A percentile compares a stretch with the other conserved stretches of the same genome.
Evolutionary conservation across 2,329 filamentous ascomycete genomes (phyloP).

Genomic region (Calonectria pauciramosa): DNA sequence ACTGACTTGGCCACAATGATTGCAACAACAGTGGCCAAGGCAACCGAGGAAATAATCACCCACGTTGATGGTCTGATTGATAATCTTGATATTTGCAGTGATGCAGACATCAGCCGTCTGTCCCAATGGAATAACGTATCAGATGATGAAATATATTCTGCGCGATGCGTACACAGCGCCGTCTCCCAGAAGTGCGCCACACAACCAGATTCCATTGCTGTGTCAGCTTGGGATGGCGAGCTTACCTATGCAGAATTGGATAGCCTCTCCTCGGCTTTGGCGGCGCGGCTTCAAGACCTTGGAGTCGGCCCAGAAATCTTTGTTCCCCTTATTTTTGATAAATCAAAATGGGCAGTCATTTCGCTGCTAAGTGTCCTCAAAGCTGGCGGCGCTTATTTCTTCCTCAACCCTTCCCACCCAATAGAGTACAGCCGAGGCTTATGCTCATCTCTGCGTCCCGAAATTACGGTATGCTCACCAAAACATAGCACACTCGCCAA

Average conservation of each 20-base stretch:
- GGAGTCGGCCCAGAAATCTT: neutral
- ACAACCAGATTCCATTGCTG: neutral
- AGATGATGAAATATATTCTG: neutral
- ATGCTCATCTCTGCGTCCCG: neutral
- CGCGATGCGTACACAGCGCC: neutral
- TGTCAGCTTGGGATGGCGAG: neutral
- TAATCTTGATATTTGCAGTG: neutral
- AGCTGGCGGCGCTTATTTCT: conserved; percentile 4
- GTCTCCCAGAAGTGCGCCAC: neutral
- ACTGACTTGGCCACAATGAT: neutral
- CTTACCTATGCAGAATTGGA: conserved; percentile 1
- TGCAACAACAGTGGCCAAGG: neutral
- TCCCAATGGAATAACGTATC: neutral
- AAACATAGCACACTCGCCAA: neutral
- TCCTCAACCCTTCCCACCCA: neutral
- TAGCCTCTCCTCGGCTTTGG: neutral
- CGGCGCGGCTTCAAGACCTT: neutral
- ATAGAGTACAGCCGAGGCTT: neutral
- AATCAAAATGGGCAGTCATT: neutral
- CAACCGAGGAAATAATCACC: neutral
- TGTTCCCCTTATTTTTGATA: neutral
- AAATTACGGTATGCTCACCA: neutral
- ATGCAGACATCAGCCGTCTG: neutral
- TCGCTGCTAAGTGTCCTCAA: conserved; percentile 4
- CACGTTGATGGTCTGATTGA: neutral